Conservation (phyloP, 2,329 filamentous ascomycete species). For the Pseudogymnoascus sp. region DNA sequence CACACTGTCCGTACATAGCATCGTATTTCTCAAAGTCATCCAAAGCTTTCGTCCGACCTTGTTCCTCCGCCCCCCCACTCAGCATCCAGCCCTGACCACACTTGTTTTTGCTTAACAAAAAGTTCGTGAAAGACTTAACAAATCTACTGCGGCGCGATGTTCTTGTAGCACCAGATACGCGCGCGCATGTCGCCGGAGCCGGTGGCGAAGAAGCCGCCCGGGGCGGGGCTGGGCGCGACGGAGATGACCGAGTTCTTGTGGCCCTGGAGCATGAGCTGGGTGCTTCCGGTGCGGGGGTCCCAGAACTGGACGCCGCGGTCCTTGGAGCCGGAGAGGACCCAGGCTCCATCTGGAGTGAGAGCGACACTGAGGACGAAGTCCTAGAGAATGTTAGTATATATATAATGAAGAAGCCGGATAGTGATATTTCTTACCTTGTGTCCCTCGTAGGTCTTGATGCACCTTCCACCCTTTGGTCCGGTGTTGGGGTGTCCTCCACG, state of each 20-base stretch:
- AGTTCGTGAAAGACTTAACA: neutral
- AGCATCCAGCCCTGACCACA: neutral
- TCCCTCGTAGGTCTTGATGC: slow-evolving; percentile 93
- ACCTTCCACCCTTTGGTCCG: slow-evolving; percentile 77
- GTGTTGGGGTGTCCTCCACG: slow-evolving; percentile 57
- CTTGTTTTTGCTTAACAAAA: neutral
- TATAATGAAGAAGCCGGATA: neutral
- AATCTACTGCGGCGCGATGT: slow-evolving; percentile 25
- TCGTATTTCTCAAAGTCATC: neutral
- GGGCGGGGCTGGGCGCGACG: slow-evolving; percentile 75
- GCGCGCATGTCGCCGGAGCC: slow-evolving; percentile 97
- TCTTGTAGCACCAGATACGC: slow-evolving; percentile 84
- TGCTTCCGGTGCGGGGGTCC: slow-evolving; percentile 88
- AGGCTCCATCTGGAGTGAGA: slow-evolving; percentile 84
- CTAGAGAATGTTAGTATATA: slow-evolving; percentile 35
- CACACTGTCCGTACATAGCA: neutral
- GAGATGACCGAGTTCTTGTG: slow-evolving; percentile 99
- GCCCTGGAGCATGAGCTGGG: slow-evolving; percentile 96
- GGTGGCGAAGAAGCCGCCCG: slow-evolving; percentile 80
- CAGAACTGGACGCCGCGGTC: slow-evolving; percentile 97
- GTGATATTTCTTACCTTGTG: slow-evolving; percentile 60
- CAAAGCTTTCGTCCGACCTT: neutral
- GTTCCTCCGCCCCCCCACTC: neutral
- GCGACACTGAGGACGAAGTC: slow-evolving; percentile 97
- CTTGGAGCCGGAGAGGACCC: slow-evolving; percentile 97